phyloP scores from a whole-genome alignment of 805 yeast genomes.

The Saturnispora besseyi region DNA sequence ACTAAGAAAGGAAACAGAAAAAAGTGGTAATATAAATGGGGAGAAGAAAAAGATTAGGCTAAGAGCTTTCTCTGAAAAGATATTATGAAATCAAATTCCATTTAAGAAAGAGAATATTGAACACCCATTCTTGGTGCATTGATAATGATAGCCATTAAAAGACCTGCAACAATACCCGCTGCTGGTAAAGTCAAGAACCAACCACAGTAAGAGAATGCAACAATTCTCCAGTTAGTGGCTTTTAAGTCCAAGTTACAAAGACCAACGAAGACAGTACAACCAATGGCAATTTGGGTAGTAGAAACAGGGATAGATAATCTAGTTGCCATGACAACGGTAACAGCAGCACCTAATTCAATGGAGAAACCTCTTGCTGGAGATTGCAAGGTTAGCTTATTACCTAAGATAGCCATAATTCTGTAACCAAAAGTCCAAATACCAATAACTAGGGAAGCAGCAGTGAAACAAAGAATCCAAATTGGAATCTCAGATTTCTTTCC shows the following conservation, averaged over 20 bases:
- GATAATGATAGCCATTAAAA: conserved; percentile 51
- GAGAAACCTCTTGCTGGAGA: conserved; percentile 74
- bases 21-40: no score
- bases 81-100: not conserved
- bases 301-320: conserved; percentile 64
- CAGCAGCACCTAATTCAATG: conserved; percentile 70
- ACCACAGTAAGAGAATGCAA: conserved; percentile 59
- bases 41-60: no score
- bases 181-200: conserved; percentile 68
- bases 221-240: conserved; percentile 73
- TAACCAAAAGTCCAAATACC: conserved; percentile 70
- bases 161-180: conserved; percentile 66
- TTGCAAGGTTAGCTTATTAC: conserved; percentile 65
- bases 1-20: no score
- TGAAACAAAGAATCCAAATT: conserved; percentile 59
- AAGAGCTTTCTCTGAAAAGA: no score
- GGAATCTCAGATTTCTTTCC: conserved; percentile 50
- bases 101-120: conserved; percentile 17
- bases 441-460: conserved; percentile 57
- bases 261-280: conserved; percentile 71
- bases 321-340: conserved; percentile 68
- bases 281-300: conserved; percentile 72
- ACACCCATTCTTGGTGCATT: conserved; percentile 50
- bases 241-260: conserved; percentile 54
- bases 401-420: conserved; percentile 55